phyloP scores from a whole-genome alignment of 2,329 filamentous ascomycete species.

The Fusarium oligoseptatum region DNA sequence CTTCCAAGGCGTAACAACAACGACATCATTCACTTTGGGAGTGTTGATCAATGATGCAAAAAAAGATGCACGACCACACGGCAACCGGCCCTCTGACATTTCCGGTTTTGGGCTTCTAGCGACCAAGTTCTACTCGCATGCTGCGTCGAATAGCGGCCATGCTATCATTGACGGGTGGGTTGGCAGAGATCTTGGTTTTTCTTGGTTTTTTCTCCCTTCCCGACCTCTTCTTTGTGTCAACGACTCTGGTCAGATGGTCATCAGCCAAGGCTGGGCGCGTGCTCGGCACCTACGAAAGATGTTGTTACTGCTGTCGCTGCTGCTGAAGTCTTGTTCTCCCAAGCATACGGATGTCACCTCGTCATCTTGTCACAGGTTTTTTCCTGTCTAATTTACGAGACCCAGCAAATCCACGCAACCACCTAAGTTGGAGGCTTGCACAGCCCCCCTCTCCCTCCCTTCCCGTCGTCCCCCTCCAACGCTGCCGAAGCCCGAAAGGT shows the following conservation, averaged over 20 bases:
- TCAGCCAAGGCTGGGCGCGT: constrained; percentile 25
- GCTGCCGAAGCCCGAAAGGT: constrained; percentile 33
- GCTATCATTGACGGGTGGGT: constrained; percentile 8
- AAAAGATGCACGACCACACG: constrained; percentile 11
- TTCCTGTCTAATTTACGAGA: constrained; percentile 34
- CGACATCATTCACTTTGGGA: constrained; percentile 13
- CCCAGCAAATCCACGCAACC: constrained; percentile 8
- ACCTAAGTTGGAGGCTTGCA: constrained; percentile 32
- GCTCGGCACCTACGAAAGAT: neutral
- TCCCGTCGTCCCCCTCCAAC: constrained; percentile 18
- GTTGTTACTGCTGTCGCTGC: neutral
- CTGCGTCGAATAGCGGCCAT: neutral
- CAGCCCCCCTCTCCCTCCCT: constrained; percentile 28
- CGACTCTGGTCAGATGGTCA: constrained; percentile 16
- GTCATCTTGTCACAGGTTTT: constrained; percentile 21
- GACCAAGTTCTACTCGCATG: constrained; percentile 3
- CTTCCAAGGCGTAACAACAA: neutral
- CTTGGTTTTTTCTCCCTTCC: neutral
- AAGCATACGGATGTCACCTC: constrained; percentile 4
- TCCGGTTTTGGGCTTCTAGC: constrained; percentile 18
- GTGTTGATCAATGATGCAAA: constrained; percentile 17
- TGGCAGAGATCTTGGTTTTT: neutral
- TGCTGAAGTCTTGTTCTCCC: neutral
- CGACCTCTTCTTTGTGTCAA: constrained; percentile 26
- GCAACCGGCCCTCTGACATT: constrained; percentile 16